phyloP scores from a whole-genome alignment of 2,329 filamentous ascomycete species.

The Colletotrichum karsti region DNA sequence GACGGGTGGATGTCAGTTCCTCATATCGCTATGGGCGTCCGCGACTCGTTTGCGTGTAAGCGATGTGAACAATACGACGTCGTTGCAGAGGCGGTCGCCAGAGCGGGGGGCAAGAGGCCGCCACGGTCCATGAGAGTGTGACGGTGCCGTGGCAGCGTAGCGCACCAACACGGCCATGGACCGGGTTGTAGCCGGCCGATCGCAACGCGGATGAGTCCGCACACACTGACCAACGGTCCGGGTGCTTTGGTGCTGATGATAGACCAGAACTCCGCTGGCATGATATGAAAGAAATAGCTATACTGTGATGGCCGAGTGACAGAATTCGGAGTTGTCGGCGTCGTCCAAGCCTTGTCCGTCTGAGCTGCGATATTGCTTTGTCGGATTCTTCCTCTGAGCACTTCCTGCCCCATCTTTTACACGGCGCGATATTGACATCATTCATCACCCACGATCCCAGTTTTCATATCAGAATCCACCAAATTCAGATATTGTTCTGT shows the following conservation, averaged over 20 bases:
- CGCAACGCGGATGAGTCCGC: conserved; percentile 14
- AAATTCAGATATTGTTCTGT: conserved; percentile 21
- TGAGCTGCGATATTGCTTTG: too few relatives aligned
- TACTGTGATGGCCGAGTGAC: too few relatives aligned
- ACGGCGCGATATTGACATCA: conserved; percentile 19
- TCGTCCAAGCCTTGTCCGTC: too few relatives aligned
- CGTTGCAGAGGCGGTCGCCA: conserved; percentile 13
- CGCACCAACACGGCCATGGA: background rate
- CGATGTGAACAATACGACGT: conserved; percentile 26
- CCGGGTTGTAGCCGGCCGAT: conserved; percentile 22
- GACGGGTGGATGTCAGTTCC: background rate
- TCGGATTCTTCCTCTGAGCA: background rate
- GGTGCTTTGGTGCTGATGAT: background rate
- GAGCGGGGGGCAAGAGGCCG: conserved; percentile 4
- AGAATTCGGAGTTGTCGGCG: too few relatives aligned
- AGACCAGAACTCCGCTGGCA: background rate
- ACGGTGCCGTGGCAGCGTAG: conserved; percentile 1
- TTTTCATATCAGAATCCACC: conserved; percentile 9
- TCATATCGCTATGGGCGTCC: background rate
- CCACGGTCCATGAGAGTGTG: conserved; percentile 6
- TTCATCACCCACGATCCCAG: conserved; percentile 12
- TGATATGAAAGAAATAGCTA: too few relatives aligned
- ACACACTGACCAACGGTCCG: background rate
- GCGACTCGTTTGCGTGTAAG: conserved; percentile 20
- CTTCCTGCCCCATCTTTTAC: conserved; percentile 5